Base-by-base conservation (phyloP, 2,329 filamentous ascomycete genomes). In the Zalaria obscura region DNA sequence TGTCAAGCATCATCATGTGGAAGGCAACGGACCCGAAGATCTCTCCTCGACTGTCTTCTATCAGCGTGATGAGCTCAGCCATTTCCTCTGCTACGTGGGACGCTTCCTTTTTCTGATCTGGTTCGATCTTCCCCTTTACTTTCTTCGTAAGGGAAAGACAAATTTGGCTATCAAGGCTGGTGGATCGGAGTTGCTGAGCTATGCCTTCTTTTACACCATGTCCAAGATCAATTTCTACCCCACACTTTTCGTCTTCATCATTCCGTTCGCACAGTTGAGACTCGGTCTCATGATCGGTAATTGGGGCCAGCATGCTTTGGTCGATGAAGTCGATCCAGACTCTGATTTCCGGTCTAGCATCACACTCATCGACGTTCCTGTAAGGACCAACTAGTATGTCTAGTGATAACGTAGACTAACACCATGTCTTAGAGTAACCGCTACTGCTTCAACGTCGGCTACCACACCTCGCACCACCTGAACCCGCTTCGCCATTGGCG, bases 1-100 rank as follows among this genome's bases (percentile, higher is more conserved):
- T 53, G 81, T 88, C 55, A 89, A 89, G 65, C 82, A 87, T 54
- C 83, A 89, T 55, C 83, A 89, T 49, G 77, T 88, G 42, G 83
- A 88, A 61, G 80, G 76, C 47, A 89, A 89, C 52, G 83, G 83
- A 0, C 81, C 82, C 0, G 71, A 79, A 37, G 83, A 89, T 53
- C 67, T 87, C 0, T 84, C 78, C 1, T 82, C 80, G 0, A 89
- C 83, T 0, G 72, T 89, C 32, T 72, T 79, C 9, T 88, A 83
- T 57, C 80, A 87, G 55, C 73, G 83, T 4, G 83, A 89, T 55
- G 72, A 73, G 41, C 45, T 76, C 1, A 61, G 62, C 47, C 66
- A 85, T 54, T 85, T 89, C 47, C 56, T 78, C n/a, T 70, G 73
- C 50, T 89, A 89, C 51, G 66, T 86, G 18, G 76, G 73, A 2